Evolutionary conservation across 129 eudicot species (phyloP), one percentile per base, ranked within the genome.

Genomic region (Pseudognaphalium luteoalbum): DNA sequence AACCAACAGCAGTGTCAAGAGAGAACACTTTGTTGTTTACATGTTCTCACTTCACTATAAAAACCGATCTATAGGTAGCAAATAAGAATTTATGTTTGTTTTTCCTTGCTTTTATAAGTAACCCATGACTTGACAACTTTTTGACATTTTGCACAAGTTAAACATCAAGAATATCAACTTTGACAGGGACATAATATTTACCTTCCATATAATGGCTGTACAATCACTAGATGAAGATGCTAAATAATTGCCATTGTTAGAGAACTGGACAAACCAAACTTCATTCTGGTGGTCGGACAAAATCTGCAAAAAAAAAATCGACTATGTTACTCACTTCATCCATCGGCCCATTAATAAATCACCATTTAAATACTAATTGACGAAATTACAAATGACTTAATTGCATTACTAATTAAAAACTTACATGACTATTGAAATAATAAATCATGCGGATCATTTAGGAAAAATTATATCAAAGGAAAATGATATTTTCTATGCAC

Each of bases 151-250:
- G 16, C 65, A 65, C 19, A 29, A 28, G 68, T 50, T 51, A 59
- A 54, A 70, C 70, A 77, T 79, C 42, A 9, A 39, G 14, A 34
- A 28, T 63, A 76, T 63, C 81, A 62, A 75, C 34, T 71, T 77
- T 71, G 12, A 71, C 68, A 51, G 62, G n/a, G 54, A 52, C 56
- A 19, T 62, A 30, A 78, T 66, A 69, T 15, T 47, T 83, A 90
- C 98, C 98, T 90, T 86, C 98, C 98, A 93, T 76, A 93, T 84
- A 62, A 93, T 90, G 78, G 97, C 93, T 57, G 98, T 85, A 82
- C 96, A 88, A 86, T 90, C 98, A 54, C 91, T 88, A 74, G 96
- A 90, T 72, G 98, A 90, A 70, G 98, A 88, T 64, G 98, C 98
- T 84, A 90, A 70, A 75, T 90, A 90, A 58, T 87, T 78, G 77